Conservation (phyloP, 2,329 filamentous ascomycete genomes). For the Ambrosiella xylebori region DNA sequence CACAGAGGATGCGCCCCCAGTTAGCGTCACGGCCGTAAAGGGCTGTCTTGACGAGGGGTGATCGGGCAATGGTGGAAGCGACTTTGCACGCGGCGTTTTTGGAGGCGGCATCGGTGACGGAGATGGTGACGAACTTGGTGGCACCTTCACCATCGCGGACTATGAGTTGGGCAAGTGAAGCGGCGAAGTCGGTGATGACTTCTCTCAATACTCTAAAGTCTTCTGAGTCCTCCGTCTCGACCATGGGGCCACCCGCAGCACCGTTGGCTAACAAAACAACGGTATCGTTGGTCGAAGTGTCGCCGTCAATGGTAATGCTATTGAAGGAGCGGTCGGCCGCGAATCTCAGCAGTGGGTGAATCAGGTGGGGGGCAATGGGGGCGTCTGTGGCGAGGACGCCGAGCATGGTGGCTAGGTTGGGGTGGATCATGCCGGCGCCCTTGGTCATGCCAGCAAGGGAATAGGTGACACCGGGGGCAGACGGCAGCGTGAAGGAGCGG, state of each 20-base stretch:
- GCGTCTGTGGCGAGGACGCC: conserved; percentile 86
- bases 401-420: conserved; percentile 94
- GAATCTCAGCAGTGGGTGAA: conserved; percentile 52
- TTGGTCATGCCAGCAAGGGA: conserved; percentile 89
- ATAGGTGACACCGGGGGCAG: conserved; percentile 52
- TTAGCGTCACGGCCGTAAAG: conserved; percentile 95
- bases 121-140: conserved; percentile 93
- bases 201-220: conserved; percentile 57
- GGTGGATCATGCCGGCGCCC: conserved; percentile 97
- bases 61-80: conserved; percentile 75
- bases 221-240: conserved; percentile 33
- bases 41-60: conserved; percentile 90
- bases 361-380: conserved; percentile 49
- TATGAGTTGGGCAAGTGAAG: conserved; percentile 76
- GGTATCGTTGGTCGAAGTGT: conserved; percentile 95
- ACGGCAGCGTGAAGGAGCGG: conserved; percentile 65
- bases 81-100: conserved; percentile 59
- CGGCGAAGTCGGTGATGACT: conserved; percentile 60
- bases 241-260: conserved; percentile 56
- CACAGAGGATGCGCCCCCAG: conserved; percentile 94
- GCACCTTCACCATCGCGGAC: conserved; percentile 94
- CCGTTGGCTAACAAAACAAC: conserved; percentile 91
- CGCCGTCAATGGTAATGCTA: conserved; percentile 89
- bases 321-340: conserved; percentile 83
- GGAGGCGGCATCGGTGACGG: conserved; percentile 54